Evolutionary conservation across 2,329 filamentous ascomycete genomes (phyloP).

Genomic region (Pseudocercospora fijiensis): DNA sequence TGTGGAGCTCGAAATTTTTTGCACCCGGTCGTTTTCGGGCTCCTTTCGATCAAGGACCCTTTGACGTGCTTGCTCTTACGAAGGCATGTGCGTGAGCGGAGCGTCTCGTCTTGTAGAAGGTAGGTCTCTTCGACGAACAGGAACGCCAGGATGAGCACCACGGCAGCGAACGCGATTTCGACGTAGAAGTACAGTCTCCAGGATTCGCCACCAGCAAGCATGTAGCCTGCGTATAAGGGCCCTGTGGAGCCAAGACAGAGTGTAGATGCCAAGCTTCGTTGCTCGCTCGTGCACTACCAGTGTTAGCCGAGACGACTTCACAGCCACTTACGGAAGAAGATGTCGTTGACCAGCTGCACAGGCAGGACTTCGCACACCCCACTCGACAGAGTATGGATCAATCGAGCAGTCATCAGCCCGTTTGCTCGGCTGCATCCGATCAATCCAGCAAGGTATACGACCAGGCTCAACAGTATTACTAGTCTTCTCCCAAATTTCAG

Average conservation of each 20-base stretch:
- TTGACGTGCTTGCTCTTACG: background rate
- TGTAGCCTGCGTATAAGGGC: conserved; percentile 60
- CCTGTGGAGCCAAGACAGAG: conserved; percentile 59
- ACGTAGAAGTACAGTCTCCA: conserved; percentile 64
- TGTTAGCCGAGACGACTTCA: background rate
- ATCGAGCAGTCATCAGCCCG: conserved; percentile 45
- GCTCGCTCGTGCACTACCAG: conserved; percentile 46
- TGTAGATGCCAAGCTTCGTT: conserved; percentile 59
- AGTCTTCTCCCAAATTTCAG: conserved; percentile 51
- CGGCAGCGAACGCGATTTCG: conserved; percentile 54
- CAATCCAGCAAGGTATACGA: conserved; percentile 45
- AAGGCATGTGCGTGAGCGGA: conserved; percentile 4
- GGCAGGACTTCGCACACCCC: conserved; percentile 50
- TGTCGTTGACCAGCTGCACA: conserved; percentile 51
- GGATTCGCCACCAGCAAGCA: conserved; percentile 57
- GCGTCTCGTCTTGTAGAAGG: conserved; percentile 48
- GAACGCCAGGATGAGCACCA: conserved; percentile 50
- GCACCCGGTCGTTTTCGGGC: conserved; percentile 22
- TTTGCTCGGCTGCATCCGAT: conserved; percentile 46
- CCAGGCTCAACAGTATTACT: conserved; percentile 45
- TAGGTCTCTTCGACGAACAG: conserved; percentile 62
- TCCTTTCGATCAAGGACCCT: background rate
- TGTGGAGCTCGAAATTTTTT: conserved; percentile 29
- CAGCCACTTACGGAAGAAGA: conserved; percentile 41
- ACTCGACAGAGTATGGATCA: conserved; percentile 46